Conservation (phyloP, 2,329 filamentous ascomycete genomes). For the Myriosclerotinia curreyana region DNA sequence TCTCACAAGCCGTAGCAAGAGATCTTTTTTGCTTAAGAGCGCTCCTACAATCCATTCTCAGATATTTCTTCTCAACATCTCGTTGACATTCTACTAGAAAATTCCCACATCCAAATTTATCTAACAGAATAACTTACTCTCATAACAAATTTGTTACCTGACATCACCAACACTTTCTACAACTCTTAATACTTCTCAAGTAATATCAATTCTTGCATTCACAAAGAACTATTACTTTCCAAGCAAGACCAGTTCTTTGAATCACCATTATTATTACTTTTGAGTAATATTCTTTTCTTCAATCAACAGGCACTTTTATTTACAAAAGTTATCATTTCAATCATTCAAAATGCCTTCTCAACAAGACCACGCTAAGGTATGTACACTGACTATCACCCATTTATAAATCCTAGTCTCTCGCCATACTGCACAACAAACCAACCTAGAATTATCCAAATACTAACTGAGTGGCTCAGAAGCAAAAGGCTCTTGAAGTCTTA, state of each 20-base stretch:
- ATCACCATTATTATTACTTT: no score
- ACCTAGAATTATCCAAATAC: not conserved
- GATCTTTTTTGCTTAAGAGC: not conserved
- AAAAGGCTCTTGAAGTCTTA: not conserved
- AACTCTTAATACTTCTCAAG: not conserved
- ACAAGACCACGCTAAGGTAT: not conserved
- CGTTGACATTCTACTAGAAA: not conserved
- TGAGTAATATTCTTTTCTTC: no score
- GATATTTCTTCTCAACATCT: not conserved
- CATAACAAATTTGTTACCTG: not conserved
- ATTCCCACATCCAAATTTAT: not conserved
- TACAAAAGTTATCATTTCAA: not conserved
- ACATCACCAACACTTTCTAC: not conserved
- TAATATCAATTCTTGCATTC: not conserved
- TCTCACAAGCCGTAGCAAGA: not conserved
- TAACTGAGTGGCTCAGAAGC: conserved; percentile 2
- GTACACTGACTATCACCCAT: not conserved
- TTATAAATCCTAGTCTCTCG: no score
- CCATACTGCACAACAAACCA: not conserved
- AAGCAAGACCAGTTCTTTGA: not conserved
- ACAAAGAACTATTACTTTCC: not conserved
- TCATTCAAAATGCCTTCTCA: conserved; percentile 2
- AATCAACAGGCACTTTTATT: no score
- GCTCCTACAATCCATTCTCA: not conserved
- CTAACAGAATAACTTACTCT: not conserved